A percentile compares a stretch with the other conserved stretches of the same genome.
Conservation (phyloP, 768 basidiomycete genomes). For the Leccinum disarticulatum region DNA sequence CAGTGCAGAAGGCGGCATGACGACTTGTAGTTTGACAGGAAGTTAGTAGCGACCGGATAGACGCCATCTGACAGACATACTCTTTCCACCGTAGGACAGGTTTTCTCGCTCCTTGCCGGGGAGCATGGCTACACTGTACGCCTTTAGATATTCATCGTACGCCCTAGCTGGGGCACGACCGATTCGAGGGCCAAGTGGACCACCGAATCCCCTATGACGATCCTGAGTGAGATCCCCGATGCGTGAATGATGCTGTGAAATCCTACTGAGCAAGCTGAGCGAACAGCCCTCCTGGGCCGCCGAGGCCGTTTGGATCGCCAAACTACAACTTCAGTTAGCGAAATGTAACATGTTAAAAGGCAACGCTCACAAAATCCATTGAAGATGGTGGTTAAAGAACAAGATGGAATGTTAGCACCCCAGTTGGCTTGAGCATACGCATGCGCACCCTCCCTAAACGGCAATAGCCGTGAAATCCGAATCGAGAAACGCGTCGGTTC, state of each 20-base stretch:
- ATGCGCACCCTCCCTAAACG: conserved; percentile 31
- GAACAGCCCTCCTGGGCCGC: conserved; percentile 59
- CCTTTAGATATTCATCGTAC: conserved; percentile 92
- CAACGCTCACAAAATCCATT: conserved; percentile 41
- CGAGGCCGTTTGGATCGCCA: conserved; percentile 34
- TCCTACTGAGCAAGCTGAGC: conserved; percentile 64
- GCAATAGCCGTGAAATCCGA: conserved; percentile 30
- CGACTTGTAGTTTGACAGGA: conserved; percentile 52
- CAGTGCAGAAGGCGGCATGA: conserved; percentile 95
- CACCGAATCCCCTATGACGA: conserved; percentile 51
- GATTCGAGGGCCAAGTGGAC: conserved; percentile 44
- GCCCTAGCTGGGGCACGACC: conserved; percentile 61
- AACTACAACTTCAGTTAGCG: conserved; percentile 32
- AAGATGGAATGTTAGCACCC: conserved; percentile 13
- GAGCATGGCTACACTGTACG: conserved; percentile 94
- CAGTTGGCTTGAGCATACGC: conserved; percentile 25
- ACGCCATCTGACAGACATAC: conserved; percentile 50
- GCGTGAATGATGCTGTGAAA: conserved; percentile 2
- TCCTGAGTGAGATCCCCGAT: conserved; percentile 18
- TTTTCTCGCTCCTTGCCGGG: conserved; percentile 85
- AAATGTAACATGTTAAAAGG: background rate
- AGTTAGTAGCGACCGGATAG: conserved; percentile 10
- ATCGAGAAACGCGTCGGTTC: conserved; percentile 23
- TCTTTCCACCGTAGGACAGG: conserved; percentile 96
- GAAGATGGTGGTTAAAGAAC: conserved; percentile 21